These are phyloP conservation scores for Pestalotiopsis sp. DNA, from an alignment of 2,329 filamentous ascomycete species.

Conservation along the genomic window DNA sequence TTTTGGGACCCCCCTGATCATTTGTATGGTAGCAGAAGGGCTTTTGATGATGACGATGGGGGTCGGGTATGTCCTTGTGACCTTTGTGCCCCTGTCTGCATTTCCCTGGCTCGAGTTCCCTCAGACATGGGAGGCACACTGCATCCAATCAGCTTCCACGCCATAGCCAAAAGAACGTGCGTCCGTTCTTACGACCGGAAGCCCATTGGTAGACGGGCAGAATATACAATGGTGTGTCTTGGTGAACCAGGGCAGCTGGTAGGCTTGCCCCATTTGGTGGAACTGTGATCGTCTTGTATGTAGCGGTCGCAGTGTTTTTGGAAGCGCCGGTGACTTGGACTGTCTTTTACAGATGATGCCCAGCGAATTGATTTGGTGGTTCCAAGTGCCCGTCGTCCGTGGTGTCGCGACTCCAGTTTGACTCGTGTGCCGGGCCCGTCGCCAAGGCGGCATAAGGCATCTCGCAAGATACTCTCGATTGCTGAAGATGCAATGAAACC, in stretches of 20 bases:
- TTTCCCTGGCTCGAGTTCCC: conserved; percentile 17
- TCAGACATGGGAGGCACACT: conserved; percentile 16
- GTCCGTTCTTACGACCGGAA: not conserved
- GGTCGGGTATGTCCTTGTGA: conserved; percentile 24
- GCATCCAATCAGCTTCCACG: conserved; percentile 22
- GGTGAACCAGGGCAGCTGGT: not conserved
- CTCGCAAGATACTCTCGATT: not conserved
- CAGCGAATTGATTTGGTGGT: not conserved
- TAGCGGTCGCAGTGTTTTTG: not conserved
- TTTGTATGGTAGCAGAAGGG: conserved; percentile 7
- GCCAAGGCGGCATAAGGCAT: not conserved
- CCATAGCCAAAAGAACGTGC: not conserved
- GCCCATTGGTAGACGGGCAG: not conserved
- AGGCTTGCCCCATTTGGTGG: not conserved
- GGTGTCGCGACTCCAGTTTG: not conserved
- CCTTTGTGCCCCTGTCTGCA: conserved; percentile 23
- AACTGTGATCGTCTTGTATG: no score
- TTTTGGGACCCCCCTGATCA: conserved; percentile 19
- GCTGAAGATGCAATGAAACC: not conserved
- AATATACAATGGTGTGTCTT: not conserved
- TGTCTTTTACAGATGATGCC: not conserved
- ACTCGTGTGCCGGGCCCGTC: not conserved
- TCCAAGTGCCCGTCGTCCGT: not conserved
- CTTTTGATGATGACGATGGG: conserved; percentile 6
- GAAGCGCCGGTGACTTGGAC: not conserved